A percentile compares a stretch with the other conserved stretches of the same genome.
These are phyloP conservation scores for Magnaporthiopsis poae DNA, from an alignment of 2,329 filamentous ascomycete genomes.

Conservation along the genomic window DNA sequence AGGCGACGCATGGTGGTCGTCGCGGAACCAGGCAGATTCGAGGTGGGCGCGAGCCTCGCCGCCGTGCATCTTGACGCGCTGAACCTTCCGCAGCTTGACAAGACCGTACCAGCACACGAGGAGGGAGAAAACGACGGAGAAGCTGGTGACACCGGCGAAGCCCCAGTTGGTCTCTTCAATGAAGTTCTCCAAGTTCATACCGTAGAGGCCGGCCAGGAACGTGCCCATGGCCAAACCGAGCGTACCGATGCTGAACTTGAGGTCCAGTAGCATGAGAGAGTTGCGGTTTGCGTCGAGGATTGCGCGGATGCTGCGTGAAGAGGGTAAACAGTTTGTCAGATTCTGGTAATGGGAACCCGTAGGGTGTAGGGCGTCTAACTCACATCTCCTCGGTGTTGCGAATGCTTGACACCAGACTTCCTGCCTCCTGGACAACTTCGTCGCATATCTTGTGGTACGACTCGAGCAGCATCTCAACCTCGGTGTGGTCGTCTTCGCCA, in stretches of 20 bases:
- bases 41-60: conserved; percentile 12
- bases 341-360: background rate
- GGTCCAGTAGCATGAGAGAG: conserved; percentile 89
- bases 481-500: conserved; percentile 79
- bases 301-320: conserved; percentile 63
- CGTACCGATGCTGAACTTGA: conserved; percentile 92
- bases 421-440: conserved; percentile 91
- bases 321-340: conserved; percentile 11
- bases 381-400: conserved; percentile 98
- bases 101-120: conserved; percentile 78
- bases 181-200: conserved; percentile 98
- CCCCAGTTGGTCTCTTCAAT: conserved; percentile 88
- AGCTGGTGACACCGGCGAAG: conserved; percentile 64
- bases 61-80: conserved; percentile 25
- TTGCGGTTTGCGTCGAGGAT: conserved; percentile 98
- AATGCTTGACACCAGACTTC: conserved; percentile 87
- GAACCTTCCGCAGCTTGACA: conserved; percentile 60
- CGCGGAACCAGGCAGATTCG: conserved; percentile 4
- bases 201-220: conserved; percentile 95
- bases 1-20: background rate
- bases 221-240: conserved; percentile 90
- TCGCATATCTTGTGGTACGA: conserved; percentile 97
- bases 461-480: conserved; percentile 92
- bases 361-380: conserved; percentile 23
- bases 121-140: conserved; percentile 62